These are phyloP conservation scores for Saprolegnia parasitica DNA, from an alignment of 352 stramenopile species.

Conservation along the genomic window DNA sequence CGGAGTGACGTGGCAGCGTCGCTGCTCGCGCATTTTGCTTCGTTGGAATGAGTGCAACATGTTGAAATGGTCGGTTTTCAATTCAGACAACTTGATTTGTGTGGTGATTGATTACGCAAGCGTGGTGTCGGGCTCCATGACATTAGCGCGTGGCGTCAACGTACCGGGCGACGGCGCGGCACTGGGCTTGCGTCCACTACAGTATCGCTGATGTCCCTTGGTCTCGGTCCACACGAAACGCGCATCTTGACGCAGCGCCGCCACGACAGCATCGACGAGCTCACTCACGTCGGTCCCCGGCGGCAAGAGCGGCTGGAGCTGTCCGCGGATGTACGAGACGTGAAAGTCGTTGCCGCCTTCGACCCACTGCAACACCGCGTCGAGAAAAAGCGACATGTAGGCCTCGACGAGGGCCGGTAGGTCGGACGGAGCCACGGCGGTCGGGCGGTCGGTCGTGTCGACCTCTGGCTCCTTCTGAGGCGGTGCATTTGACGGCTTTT, in stretches of 20 bases:
- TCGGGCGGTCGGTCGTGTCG: neutral
- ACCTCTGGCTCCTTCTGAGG: neutral
- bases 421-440: neutral
- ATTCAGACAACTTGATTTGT: no score
- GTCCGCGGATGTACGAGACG: neutral
- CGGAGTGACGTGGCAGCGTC: neutral
- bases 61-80: neutral
- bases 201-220: no score
- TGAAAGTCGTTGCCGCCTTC: neutral
- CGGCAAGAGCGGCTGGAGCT: neutral
- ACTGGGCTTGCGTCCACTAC: no score
- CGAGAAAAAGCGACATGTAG: neutral
- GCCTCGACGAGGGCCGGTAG: neutral
- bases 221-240: neutral
- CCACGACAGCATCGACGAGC: neutral
- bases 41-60: neutral
- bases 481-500: no score
- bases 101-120: no score
- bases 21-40: neutral
- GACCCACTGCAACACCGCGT: neutral
- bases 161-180: no score
- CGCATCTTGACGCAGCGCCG: neutral
- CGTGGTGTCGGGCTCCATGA: no score
- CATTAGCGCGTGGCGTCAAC: no score
- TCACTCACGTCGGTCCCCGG: neutral